These are phyloP conservation scores for Firmiana major DNA, from an alignment of 345 rosid genomes.

Conservation along the genomic window DNA sequence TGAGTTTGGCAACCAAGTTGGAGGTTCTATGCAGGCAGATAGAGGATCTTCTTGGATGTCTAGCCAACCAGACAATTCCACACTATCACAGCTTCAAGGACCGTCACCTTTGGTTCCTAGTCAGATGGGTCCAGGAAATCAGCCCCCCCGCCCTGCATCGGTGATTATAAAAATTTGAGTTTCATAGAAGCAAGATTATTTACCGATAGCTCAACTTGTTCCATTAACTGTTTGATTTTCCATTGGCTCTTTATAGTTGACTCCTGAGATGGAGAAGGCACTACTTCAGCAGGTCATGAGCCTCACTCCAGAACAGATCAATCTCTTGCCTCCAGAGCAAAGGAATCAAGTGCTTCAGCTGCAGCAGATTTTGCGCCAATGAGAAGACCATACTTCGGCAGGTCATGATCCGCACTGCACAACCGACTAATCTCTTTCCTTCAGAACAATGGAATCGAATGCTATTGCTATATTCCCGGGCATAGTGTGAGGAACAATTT, in stretches of 20 bases:
- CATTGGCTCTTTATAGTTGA: constrained; percentile 44
- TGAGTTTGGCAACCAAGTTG: constrained; percentile 57
- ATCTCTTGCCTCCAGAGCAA: constrained; percentile 80
- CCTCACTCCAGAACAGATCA: constrained; percentile 89
- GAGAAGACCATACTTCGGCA: constrained; percentile 83
- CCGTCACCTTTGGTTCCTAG: constrained; percentile 42
- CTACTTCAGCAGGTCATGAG: constrained; percentile 97
- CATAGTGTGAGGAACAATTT: neutral
- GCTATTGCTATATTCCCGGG: constrained; percentile 20
- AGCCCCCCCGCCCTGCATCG: constrained; percentile 56
- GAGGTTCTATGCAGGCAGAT: constrained; percentile 53
- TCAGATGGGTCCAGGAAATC: constrained; percentile 62
- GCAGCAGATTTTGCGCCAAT: constrained; percentile 87
- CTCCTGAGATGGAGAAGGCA: constrained; percentile 96
- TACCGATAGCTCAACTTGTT: constrained; percentile 1
- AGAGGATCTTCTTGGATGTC: constrained; percentile 82
- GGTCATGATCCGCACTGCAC: constrained; percentile 87
- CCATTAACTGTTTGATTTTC: neutral
- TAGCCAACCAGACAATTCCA: constrained; percentile 56
- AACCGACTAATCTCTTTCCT: constrained; percentile 69
- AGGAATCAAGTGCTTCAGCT: constrained; percentile 94
- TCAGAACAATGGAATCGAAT: constrained; percentile 79
- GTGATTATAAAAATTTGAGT: constrained; percentile 32
- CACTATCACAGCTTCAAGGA: constrained; percentile 51
- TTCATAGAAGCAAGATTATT: neutral